Percentiles rank a stretch among this genome's conserved stretches.
phyloP scores from a whole-genome alignment of 768 basidiomycete species.

The Daedalea quercina region DNA sequence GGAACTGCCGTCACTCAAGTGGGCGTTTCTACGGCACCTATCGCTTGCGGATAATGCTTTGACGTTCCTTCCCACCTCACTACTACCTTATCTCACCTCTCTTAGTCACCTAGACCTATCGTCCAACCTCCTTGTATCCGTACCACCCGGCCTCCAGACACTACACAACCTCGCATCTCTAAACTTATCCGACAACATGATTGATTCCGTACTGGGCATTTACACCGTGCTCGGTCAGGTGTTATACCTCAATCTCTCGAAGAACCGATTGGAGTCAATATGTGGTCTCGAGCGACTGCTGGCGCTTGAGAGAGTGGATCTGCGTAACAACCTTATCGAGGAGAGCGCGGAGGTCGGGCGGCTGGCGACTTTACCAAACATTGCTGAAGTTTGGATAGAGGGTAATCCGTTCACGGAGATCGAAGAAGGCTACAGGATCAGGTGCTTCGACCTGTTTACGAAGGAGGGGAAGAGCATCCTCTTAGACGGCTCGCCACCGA shows the following conservation, averaged over 20 bases:
- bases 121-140: slow-evolving; percentile 82
- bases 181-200: slow-evolving; percentile 96
- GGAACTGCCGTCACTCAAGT: slow-evolving; percentile 52
- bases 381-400: slow-evolving; percentile 75
- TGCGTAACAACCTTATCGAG: slow-evolving; percentile 71
- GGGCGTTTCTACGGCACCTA: slow-evolving; percentile 71
- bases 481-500: slow-evolving; percentile 70
- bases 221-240: slow-evolving; percentile 77
- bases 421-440: slow-evolving; percentile 64
- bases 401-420: slow-evolving; percentile 77
- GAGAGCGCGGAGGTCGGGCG: slow-evolving; percentile 85
- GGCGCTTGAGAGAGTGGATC: slow-evolving; percentile 79
- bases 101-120: slow-evolving; percentile 85
- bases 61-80: slow-evolving; percentile 69
- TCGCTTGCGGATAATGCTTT: slow-evolving; percentile 76
- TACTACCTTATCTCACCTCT: slow-evolving; percentile 60
- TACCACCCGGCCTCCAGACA: slow-evolving; percentile 69
- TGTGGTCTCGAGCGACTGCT: slow-evolving; percentile 89
- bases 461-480: slow-evolving; percentile 73
- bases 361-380: slow-evolving; percentile 70
- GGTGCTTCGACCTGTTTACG: slow-evolving; percentile 80
- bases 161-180: slow-evolving; percentile 83
- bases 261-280: slow-evolving; percentile 89
- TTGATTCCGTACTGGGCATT: slow-evolving; percentile 89
- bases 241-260: slow-evolving; percentile 69